Evolutionary conservation across 129 eudicot species (phyloP), one percentile per base, ranked within the genome.

Genomic region (Daucus carota): DNA sequence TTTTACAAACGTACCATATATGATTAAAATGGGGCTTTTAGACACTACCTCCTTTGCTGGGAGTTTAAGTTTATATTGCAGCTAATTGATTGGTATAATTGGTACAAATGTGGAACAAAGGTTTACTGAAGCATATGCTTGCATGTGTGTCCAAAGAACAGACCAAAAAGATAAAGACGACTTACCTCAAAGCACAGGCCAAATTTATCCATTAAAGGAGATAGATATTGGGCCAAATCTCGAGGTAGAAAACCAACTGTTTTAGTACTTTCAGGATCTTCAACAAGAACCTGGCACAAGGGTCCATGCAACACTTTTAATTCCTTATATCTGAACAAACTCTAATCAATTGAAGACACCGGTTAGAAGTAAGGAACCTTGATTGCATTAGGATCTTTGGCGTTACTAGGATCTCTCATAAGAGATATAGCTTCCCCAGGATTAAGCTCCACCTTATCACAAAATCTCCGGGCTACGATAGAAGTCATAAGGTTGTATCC

Each of bases 321-420:
- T 40, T 43, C 77, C 72, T 22, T 54, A 74, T 10, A 68, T 26
- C 16, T 47, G 73, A 31, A 5, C 75, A 70, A 65, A 78, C 10
- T 9, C 22, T 68, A 74, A 66, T 47, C 77, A 78, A 67, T 15
- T 26, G 63, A 50, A 69, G 52, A 52, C 74, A 20, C 72, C 24
- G 54, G 71, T 42, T 33, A 24, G 48, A 8, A 59, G 75, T 72
- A 70, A 73, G 45, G 43, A 85, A 93, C 98, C 97, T 93, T 90
- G 76, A 90, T 71, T 22, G 97, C 97, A 89, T 93, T 87, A 40
- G 85, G 81, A 80, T 93, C 98, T 81, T 90, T 93, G n/a, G 74
- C 66, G 75, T 93, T 93, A 75, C 75, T 77, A 71, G 91, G 87
- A 75, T 90, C 98, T 83, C 98, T 85, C n/a, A 70, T 77, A 72